These are phyloP conservation scores for Pleurotus platypus DNA, from an alignment of 768 basidiomycete genomes.

Conservation along the genomic window DNA sequence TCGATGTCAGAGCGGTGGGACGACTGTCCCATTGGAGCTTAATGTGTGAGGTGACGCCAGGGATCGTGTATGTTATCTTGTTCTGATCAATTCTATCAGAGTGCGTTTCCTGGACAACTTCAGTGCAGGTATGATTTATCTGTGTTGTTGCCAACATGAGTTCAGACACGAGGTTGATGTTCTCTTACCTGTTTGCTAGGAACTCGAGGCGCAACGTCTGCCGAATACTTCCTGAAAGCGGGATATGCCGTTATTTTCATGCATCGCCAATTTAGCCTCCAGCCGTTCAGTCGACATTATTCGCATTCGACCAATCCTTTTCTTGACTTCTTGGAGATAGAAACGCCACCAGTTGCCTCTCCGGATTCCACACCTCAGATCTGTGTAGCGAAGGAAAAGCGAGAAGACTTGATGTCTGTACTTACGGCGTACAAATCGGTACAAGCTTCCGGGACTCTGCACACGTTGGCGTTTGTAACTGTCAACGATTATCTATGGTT, in stretches of 20 bases:
- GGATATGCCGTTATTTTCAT: slow-evolving; percentile 99
- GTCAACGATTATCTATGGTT: slow-evolving; percentile 97
- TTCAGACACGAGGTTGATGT: slow-evolving; percentile 2
- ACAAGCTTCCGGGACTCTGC: slow-evolving; percentile 67
- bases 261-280: slow-evolving; percentile 95
- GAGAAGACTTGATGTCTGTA: slow-evolving; percentile 64
- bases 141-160: slow-evolving; percentile 8
- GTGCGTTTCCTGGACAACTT: slow-evolving; percentile 99
- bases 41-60: slow-evolving; percentile 77
- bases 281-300: slow-evolving; percentile 97
- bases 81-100: slow-evolving; percentile 39
- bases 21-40: slow-evolving; percentile 95
- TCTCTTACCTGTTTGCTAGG: slow-evolving; percentile 40
- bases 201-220: slow-evolving; percentile 94
- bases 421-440: slow-evolving; percentile 79
- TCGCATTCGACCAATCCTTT: slow-evolving; percentile 98
- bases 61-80: slow-evolving; percentile 14
- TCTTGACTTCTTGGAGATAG: slow-evolving; percentile 88
- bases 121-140: slow-evolving; percentile 74
- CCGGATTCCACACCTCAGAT: slow-evolving; percentile 40
- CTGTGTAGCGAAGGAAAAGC: slow-evolving; percentile 63
- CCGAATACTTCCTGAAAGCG: slow-evolving; percentile 93
- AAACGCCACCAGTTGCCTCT: slow-evolving; percentile 20
- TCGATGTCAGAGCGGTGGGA: slow-evolving; percentile 83
- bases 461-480: slow-evolving; percentile 87